Percentiles rank a stretch among this genome's conserved stretches.
These are phyloP conservation scores for Rosa lucieae DNA, from an alignment of 306 rosid species.

Conservation along the genomic window DNA sequence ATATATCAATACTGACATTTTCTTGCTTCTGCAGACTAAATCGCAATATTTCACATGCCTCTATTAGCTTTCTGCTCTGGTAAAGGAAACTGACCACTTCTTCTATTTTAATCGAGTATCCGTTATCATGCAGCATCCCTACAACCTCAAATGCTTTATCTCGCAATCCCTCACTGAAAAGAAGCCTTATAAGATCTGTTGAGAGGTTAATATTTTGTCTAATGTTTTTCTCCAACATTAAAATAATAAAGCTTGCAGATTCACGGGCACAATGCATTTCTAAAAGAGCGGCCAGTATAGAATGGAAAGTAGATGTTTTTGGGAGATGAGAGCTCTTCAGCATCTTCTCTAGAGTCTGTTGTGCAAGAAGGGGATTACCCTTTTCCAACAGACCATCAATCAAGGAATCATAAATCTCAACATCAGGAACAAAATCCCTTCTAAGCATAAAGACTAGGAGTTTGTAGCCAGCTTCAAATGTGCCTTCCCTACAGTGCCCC, in stretches of 20 bases:
- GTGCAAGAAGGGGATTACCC: constrained; percentile 70
- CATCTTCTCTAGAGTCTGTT: constrained; percentile 73
- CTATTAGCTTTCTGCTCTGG: constrained; percentile 49
- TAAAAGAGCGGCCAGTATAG: constrained; percentile 60
- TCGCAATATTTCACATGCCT: constrained; percentile 59
- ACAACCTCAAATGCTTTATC: constrained; percentile 59
- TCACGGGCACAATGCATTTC: constrained; percentile 53
- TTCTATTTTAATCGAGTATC: constrained; percentile 59
- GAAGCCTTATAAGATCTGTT: constrained; percentile 56
- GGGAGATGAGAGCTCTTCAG: constrained; percentile 72
- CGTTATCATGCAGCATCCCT: constrained; percentile 56
- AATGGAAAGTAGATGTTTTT: constrained; percentile 60
- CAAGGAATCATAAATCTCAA: constrained; percentile 55
- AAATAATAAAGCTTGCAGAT: constrained; percentile 50
- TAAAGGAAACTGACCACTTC: constrained; percentile 55
- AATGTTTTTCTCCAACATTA: constrained; percentile 69
- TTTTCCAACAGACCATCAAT: constrained; percentile 65
- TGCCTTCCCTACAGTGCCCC: constrained; percentile 83
- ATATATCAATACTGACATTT: constrained; percentile 34
- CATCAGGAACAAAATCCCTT: constrained; percentile 67
- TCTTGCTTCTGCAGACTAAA: constrained; percentile 56
- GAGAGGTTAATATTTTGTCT: constrained; percentile 70
- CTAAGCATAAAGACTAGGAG: constrained; percentile 73
- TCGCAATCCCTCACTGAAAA: constrained; percentile 50
- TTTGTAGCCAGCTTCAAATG: constrained; percentile 58